A percentile compares a stretch with the other conserved stretches of the same genome.
phyloP scores from a whole-genome alignment of 306 rosid genomes.

The Acmispon strigosus region DNA sequence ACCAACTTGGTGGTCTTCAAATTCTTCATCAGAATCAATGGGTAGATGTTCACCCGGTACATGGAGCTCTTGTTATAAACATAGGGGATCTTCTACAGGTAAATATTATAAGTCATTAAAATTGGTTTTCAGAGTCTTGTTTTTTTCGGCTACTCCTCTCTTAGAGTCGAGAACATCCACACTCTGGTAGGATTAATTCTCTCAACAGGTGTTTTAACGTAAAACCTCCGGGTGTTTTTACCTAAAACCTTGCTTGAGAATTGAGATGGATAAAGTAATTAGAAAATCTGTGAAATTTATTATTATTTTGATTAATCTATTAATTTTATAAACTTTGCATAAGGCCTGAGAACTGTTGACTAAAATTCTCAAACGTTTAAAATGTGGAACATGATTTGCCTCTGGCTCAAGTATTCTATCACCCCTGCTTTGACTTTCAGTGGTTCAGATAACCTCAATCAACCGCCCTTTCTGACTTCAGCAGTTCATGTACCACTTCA shows the following conservation, averaged over 20 bases:
- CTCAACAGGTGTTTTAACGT: too few relatives aligned
- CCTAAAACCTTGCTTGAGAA: too few relatives aligned
- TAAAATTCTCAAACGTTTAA: neutral
- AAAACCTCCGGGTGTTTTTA: too few relatives aligned
- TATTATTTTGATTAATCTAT: too few relatives aligned
- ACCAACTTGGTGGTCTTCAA: constrained; percentile 52
- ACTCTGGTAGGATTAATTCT: too few relatives aligned
- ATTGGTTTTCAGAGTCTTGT: too few relatives aligned
- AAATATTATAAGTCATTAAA: neutral
- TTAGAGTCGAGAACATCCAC: too few relatives aligned
- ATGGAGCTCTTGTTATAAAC: constrained; percentile 28
- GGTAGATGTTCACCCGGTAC: constrained; percentile 18
- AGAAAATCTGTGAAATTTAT: too few relatives aligned
- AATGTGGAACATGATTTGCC: neutral
- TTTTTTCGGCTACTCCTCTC: too few relatives aligned
- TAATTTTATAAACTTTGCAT: too few relatives aligned
- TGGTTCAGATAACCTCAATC: neutral
- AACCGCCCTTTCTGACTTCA: neutral
- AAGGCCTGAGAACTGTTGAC: neutral
- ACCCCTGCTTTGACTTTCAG: neutral
- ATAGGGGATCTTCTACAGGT: constrained; percentile 29
- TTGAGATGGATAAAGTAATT: too few relatives aligned
- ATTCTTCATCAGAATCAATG: constrained; percentile 18
- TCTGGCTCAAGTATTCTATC: neutral
- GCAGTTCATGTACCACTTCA: neutral